Percentiles rank a stretch among this genome's conserved stretches.
These are phyloP conservation scores for Suillus bovinus DNA, from an alignment of 768 basidiomycete species.

Conservation along the genomic window DNA sequence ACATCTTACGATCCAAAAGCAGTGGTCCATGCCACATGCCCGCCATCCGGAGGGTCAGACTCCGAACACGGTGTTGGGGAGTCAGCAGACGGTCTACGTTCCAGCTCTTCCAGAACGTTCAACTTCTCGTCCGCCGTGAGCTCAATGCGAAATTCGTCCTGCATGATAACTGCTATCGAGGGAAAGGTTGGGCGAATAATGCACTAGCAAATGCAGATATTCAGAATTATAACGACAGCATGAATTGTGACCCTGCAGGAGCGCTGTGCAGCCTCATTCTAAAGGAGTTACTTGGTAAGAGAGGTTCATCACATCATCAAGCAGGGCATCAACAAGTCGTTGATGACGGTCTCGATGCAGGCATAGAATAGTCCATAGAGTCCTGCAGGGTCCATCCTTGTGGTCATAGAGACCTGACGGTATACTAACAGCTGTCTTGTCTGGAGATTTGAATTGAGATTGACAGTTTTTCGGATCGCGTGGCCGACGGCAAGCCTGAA, in stretches of 20 bases:
- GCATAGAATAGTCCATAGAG: not conserved
- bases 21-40: conserved; percentile 14
- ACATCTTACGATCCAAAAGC: conserved; percentile 13
- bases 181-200: too few species aligned
- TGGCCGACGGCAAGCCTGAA: not conserved
- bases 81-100: not conserved
- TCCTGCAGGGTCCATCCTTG: not conserved
- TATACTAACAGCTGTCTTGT: not conserved
- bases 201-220: not conserved
- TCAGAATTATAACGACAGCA: not conserved
- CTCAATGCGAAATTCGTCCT: not conserved
- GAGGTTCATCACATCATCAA: not conserved
- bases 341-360: not conserved
- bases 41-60: conserved; percentile 8
- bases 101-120: not conserved
- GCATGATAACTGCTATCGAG: not conserved
- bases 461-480: not conserved
- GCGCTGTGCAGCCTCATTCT: not conserved
- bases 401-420: not conserved
- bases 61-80: not conserved
- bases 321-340: not conserved
- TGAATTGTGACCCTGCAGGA: not conserved
- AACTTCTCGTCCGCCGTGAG: not conserved
- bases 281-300: not conserved
- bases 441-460: not conserved